Evolutionary conservation across 108 stramenopile genomes (phyloP).

Genomic region (Cyclotella sp.): DNA sequence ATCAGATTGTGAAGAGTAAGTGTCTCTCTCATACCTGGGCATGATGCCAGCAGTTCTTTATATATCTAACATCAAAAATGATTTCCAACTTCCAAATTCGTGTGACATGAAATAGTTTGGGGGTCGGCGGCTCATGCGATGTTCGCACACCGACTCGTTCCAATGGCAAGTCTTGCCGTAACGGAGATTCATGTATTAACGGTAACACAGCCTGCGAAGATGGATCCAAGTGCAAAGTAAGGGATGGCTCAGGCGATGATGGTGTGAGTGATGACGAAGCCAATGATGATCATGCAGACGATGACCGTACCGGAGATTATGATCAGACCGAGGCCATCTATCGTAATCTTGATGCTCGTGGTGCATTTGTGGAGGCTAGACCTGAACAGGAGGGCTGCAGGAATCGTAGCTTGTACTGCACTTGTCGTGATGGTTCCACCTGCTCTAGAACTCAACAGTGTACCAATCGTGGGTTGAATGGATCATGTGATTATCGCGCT

Average conservation of each 20-base stretch:
- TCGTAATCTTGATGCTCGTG: not conserved
- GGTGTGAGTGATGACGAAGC: no score
- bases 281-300: no score
- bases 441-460: not conserved
- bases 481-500: not conserved
- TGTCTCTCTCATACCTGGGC: not conserved
- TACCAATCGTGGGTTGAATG: not conserved
- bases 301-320: not conserved
- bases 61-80: not conserved
- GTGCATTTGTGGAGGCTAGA: not conserved
- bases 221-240: not conserved
- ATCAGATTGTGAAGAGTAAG: not conserved
- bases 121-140: not conserved
- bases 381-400: not conserved
- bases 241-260: not conserved
- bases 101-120: not conserved
- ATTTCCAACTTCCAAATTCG: not conserved
- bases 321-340: not conserved
- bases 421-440: not conserved
- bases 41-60: not conserved
- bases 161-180: conserved; percentile 1
- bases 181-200: not conserved
- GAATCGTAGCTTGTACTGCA: not conserved
- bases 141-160: not conserved
- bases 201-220: not conserved